phyloP scores from a whole-genome alignment of 345 rosid genomes.

The Sisymbrium irio region DNA sequence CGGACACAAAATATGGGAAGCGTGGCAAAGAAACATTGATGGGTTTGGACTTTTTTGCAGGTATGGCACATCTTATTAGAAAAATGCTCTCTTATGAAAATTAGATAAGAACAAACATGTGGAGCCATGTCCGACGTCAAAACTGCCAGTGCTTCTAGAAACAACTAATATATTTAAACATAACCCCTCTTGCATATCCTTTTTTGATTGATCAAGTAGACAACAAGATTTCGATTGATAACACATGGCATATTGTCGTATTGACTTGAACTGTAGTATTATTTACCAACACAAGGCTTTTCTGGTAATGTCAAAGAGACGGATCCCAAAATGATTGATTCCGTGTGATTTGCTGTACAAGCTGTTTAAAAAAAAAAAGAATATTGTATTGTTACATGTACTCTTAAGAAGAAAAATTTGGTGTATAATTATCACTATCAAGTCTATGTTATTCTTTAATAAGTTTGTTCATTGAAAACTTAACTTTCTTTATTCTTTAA shows the following conservation, averaged over 20 bases:
- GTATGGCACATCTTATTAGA: neutral
- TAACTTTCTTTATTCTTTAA: no score
- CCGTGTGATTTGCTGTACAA: neutral
- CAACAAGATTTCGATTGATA: neutral
- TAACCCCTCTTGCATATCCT: neutral
- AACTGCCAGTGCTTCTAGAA: conserved; percentile 24
- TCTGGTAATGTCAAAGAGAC: neutral
- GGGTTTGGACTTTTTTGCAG: neutral
- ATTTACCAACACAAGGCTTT: neutral
- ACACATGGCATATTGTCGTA: neutral
- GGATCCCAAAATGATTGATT: neutral
- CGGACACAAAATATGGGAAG: neutral
- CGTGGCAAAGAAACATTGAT: neutral
- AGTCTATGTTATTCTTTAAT: neutral
- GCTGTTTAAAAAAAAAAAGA: neutral
- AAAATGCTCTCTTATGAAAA: neutral
- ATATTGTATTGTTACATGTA: no score
- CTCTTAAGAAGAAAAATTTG: no score
- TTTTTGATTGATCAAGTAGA: neutral
- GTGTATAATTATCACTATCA: no score
- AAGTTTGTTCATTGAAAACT: no score
- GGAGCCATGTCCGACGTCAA: conserved; percentile 21
- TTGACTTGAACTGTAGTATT: neutral
- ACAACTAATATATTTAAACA: neutral
- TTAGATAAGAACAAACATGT: conserved; percentile 5